phyloP scores from a whole-genome alignment of 306 rosid genomes.

The Cucurbita ficifolia region DNA sequence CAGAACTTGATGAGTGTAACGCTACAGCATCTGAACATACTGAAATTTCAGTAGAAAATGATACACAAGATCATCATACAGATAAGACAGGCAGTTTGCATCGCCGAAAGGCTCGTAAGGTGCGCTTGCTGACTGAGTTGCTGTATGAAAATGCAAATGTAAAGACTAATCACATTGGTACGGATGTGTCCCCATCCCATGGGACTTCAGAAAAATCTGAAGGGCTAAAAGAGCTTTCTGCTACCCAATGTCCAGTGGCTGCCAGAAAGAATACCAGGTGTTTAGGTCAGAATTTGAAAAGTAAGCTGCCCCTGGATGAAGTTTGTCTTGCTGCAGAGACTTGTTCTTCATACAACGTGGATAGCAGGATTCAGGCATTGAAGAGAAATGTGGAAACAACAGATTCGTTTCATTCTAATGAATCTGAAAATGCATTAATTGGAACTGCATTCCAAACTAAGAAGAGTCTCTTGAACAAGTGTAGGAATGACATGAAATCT shows the following conservation, averaged over 20 bases:
- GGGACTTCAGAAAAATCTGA: slow-evolving; percentile 30
- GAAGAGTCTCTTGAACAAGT: slow-evolving; percentile 26
- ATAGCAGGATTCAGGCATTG: slow-evolving; percentile 20
- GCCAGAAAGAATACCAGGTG: slow-evolving; percentile 27
- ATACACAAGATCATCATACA: slow-evolving; percentile 32
- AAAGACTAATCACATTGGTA: slow-evolving; percentile 22
- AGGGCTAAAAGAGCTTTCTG: slow-evolving; percentile 16
- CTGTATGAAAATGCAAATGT: slow-evolving; percentile 39
- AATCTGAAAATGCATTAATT: slow-evolving; percentile 20
- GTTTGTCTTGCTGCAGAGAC: slow-evolving; percentile 22
- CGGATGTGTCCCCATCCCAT: slow-evolving; percentile 24
- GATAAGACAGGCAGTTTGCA: slow-evolving; percentile 27
- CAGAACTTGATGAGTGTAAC: slow-evolving; percentile 23
- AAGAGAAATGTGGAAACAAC: slow-evolving; percentile 25
- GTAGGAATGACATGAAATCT: slow-evolving; percentile 28
- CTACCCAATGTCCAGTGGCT: slow-evolving; percentile 33
- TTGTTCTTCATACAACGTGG: slow-evolving; percentile 16
- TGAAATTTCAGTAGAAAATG: slow-evolving; percentile 27
- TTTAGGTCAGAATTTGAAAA: slow-evolving; percentile 35
- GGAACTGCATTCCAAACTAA: slow-evolving; percentile 21
- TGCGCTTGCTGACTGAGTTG: slow-evolving; percentile 78
- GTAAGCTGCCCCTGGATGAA: slow-evolving; percentile 45
- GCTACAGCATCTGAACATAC: slow-evolving; percentile 23
- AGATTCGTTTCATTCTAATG: slow-evolving; percentile 8
- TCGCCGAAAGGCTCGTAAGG: slow-evolving; percentile 61